Evolutionary conservation across 2,329 filamentous ascomycete genomes (phyloP), one percentile per base, ranked within the genome.

Genomic region (Diplodia mutila): DNA sequence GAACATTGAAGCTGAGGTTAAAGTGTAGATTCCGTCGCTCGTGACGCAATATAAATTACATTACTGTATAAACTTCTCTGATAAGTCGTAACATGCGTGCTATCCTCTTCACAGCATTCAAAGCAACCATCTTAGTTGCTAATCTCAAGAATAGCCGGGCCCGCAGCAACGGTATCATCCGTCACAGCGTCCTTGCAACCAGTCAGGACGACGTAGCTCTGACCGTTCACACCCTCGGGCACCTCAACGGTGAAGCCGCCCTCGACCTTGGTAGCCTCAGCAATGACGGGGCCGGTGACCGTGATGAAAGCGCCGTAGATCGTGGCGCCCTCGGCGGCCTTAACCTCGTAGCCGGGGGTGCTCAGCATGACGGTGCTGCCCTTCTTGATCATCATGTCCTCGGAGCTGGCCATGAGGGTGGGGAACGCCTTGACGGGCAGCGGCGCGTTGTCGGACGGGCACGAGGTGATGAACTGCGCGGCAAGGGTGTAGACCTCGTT

Each of bases 401-500:
- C 39, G 55, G 55, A 63, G 48, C 55, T 55, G 6, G 70, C 67
- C 18, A 66, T 69, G 3, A 90, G 78, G 14, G 74, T 69, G 5
- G 87, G 86, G 78, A 90, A 89, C 0, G 86, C 84, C 78, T 84
- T 87, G 74, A 91, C 84, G 1, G 88, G 87, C 1, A 90, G 80
- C 1, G 79, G 70, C 0, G 82, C 78, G 74, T 89, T 89, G 71
- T 77, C 80, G 7, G 78, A 70, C 1, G 89, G 87, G 76, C 88
- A 90, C 2, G 78, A 76, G 4, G 76, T 81, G 75, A 91, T 89
- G 78, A 90, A 90, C 66, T 81, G 80, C 0, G 87, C 82, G 0
- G 89, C 88, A n/a, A 91, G 83, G 3, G 87, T 88, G 81, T 84
- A 89, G 57, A 91, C 87, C 72, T 85, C 78, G 75, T 89, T 84